Evolutionary conservation across 441 rosid genomes (phyloP).

Genomic region (Adansonia grandidieri): DNA sequence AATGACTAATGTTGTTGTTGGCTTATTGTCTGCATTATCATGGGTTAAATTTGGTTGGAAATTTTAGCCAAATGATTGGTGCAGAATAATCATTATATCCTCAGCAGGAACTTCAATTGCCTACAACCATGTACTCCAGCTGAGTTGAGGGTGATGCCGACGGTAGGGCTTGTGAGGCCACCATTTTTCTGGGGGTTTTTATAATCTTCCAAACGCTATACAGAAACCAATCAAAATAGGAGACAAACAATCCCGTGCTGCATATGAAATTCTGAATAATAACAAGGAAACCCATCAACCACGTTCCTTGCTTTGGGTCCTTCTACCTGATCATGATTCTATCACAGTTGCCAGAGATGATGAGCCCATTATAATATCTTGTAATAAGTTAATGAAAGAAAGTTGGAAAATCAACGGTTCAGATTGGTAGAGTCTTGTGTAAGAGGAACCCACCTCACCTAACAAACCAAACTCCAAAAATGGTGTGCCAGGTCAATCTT

Average conservation of each 20-base stretch:
- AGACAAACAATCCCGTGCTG: slow-evolving; percentile 6
- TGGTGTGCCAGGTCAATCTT: background rate
- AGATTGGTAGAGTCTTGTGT: background rate
- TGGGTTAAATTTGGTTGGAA: background rate
- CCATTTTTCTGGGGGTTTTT: slow-evolving; percentile 3
- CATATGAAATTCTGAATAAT: background rate
- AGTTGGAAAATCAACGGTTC: background rate
- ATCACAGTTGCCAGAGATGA: background rate
- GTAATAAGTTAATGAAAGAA: background rate
- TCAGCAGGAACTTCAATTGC: slow-evolving; percentile 13
- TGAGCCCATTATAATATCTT: background rate
- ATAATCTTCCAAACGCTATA: background rate
- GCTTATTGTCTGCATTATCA: background rate
- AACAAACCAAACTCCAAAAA: slow-evolving; percentile 12
- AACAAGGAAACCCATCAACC: background rate
- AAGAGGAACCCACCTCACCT: background rate
- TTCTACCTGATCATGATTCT: background rate
- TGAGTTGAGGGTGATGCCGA: background rate
- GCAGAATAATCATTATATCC: slow-evolving; percentile 21
- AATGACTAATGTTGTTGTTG: background rate
- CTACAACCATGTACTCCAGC: background rate
- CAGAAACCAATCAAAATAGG: background rate
- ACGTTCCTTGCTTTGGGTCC: background rate
- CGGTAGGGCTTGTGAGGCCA: slow-evolving; percentile 21
- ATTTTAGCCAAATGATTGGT: slow-evolving; percentile 14